phyloP scores from a whole-genome alignment of 2,329 filamentous ascomycete species.

The Neodidymelliopsis sp. region DNA sequence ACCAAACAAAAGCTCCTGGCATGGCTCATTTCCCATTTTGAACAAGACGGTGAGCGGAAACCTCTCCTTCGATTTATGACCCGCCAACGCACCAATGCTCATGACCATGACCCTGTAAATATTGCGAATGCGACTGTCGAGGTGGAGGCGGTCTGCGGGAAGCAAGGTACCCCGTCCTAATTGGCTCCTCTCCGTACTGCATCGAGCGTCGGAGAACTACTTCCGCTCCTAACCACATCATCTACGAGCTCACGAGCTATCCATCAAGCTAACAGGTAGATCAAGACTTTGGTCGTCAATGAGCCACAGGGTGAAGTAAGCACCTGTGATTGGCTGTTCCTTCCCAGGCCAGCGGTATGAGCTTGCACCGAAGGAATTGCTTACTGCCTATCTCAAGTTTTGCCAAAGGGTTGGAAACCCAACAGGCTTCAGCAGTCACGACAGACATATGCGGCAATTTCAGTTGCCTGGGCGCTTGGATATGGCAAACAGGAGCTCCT shows the following conservation, averaged over 20 bases:
- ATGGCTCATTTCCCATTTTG: slow-evolving; percentile 6
- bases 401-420: slow-evolving; percentile 6
- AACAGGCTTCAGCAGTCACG: not conserved
- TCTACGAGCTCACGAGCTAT: not conserved
- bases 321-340: slow-evolving; percentile 20
- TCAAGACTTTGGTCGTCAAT: not conserved
- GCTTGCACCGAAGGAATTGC: slow-evolving; percentile 29
- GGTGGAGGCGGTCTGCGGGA: slow-evolving; percentile 32
- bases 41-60: slow-evolving; percentile 26
- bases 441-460: not conserved
- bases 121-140: slow-evolving; percentile 14
- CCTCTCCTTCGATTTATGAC: slow-evolving; percentile 2
- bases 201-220: slow-evolving; percentile 30
- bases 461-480: not conserved
- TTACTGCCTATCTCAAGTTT: slow-evolving; percentile 19
- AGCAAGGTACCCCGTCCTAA: slow-evolving; percentile 29
- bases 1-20: not conserved
- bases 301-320: slow-evolving; percentile 22
- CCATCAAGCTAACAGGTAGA: not conserved
- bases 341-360: slow-evolving; percentile 19
- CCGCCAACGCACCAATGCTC: slow-evolving; percentile 14
- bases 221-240: slow-evolving; percentile 24
- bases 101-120: slow-evolving; percentile 20
- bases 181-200: slow-evolving; percentile 24
- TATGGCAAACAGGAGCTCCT: too few species aligned